Percentiles rank a stretch among this genome's conserved stretches.
Evolutionary conservation across 2,329 filamentous ascomycete genomes (phyloP).

Genomic region (Nemania bipapillata): DNA sequence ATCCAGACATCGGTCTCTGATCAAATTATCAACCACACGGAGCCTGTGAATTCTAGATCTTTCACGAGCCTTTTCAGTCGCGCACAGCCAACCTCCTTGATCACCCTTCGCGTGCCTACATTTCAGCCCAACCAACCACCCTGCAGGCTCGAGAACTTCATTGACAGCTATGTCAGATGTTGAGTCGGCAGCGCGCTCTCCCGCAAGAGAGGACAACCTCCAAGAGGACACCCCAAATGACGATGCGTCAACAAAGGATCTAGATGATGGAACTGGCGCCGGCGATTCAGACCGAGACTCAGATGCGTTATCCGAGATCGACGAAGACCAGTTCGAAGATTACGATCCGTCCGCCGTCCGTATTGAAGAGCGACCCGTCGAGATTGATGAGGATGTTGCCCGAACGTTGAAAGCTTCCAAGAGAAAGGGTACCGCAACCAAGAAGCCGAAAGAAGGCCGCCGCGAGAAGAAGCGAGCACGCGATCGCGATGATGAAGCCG

Average conservation of each 20-base stretch:
- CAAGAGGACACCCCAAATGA: conserved; percentile 47
- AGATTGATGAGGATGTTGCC: conserved; percentile 73
- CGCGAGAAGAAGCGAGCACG: conserved; percentile 73
- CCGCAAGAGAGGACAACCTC: conserved; percentile 46
- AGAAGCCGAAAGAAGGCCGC: conserved; percentile 80
- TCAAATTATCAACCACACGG: neutral
- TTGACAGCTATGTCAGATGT: conserved; percentile 57
- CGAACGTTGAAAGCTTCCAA: conserved; percentile 73
- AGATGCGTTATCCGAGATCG: conserved; percentile 73
- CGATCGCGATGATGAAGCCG: conserved; percentile 62
- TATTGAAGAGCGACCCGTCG: conserved; percentile 71
- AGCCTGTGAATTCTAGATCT: neutral
- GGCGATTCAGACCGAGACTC: conserved; percentile 66
- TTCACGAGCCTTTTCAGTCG: neutral
- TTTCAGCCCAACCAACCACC: neutral
- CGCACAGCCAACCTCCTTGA: neutral
- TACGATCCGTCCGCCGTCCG: conserved; percentile 73
- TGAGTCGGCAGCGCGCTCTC: conserved; percentile 57
- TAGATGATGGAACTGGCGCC: conserved; percentile 56
- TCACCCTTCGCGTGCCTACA: neutral
- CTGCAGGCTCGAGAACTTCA: neutral
- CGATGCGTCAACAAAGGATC: conserved; percentile 51
- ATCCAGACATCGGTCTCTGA: neutral
- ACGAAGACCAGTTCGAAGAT: conserved; percentile 75
- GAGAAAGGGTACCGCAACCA: conserved; percentile 71